Percentiles rank a stretch among this genome's conserved stretches.
These are phyloP conservation scores for Apophysomyces trapeziformis DNA, from an alignment of 371 early-diverging fungal species.

Conservation along the genomic window DNA sequence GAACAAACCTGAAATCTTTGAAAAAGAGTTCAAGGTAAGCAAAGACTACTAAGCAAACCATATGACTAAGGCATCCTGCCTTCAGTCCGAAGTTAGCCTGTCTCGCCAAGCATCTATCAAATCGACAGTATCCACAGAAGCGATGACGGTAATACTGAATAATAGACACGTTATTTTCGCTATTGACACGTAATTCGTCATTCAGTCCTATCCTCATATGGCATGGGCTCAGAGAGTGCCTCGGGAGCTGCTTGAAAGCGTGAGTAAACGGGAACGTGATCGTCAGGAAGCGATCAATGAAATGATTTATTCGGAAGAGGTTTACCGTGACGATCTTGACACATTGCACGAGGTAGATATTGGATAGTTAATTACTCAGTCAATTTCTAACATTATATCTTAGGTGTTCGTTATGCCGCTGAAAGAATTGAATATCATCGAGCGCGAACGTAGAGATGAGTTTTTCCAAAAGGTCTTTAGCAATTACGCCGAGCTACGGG, in stretches of 20 bases:
- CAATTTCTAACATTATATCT: neutral
- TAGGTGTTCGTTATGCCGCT: conserved; percentile 42
- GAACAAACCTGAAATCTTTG: conserved; percentile 31
- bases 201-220: conserved; percentile 33
- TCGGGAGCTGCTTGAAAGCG: conserved; percentile 68
- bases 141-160: conserved; percentile 19
- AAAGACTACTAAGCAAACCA: neutral
- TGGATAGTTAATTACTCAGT: too few species aligned
- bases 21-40: conserved; percentile 29
- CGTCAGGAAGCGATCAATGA: conserved; percentile 96
- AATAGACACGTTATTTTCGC: neutral
- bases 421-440: conserved; percentile 47
- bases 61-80: conserved; percentile 4
- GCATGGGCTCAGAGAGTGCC: conserved; percentile 77
- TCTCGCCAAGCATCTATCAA: conserved; percentile 23
- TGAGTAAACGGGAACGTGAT: conserved; percentile 78
- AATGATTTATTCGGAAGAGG: conserved; percentile 87
- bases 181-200: neutral
- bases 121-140: conserved; percentile 21
- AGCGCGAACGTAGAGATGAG: conserved; percentile 49
- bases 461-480: conserved; percentile 85
- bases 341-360: conserved; percentile 30
- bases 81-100: conserved; percentile 16
- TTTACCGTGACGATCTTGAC: conserved; percentile 79
- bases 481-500: conserved; percentile 78